Conservation (phyloP, 2,329 filamentous ascomycete species). For the Chrysoporthe puriensis region DNA sequence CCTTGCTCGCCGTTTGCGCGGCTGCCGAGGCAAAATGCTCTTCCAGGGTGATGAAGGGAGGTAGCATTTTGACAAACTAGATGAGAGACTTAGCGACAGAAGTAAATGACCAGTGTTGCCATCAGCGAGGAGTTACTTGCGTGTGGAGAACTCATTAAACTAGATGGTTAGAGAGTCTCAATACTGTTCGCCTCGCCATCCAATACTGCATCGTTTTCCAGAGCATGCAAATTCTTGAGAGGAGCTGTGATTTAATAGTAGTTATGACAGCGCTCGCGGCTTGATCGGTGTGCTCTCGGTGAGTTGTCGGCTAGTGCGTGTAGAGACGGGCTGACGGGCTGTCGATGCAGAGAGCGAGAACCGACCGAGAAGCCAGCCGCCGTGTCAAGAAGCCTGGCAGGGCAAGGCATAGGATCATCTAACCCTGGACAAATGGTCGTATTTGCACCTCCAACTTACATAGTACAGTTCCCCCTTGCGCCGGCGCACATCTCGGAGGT, state of each 20-base stretch:
- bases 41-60: conserved; percentile 44
- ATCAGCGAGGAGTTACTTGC: neutral
- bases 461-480: neutral
- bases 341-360: neutral
- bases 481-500: neutral
- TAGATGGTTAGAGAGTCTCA: neutral
- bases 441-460: neutral
- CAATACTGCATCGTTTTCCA: neutral
- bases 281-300: neutral
- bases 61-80: conserved; percentile 20
- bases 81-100: neutral
- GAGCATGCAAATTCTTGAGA: neutral
- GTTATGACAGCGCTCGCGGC: neutral
- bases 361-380: neutral
- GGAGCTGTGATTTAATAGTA: neutral
- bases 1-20: conserved; percentile 6
- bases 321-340: neutral
- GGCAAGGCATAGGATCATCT: neutral
- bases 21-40: conserved; percentile 41
- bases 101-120: neutral
- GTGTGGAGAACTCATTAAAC: neutral
- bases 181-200: neutral
- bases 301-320: neutral
- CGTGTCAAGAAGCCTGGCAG: neutral
- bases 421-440: neutral